Conservation (phyloP, 352 stramenopile genomes). For the Pythium oligandrum region DNA sequence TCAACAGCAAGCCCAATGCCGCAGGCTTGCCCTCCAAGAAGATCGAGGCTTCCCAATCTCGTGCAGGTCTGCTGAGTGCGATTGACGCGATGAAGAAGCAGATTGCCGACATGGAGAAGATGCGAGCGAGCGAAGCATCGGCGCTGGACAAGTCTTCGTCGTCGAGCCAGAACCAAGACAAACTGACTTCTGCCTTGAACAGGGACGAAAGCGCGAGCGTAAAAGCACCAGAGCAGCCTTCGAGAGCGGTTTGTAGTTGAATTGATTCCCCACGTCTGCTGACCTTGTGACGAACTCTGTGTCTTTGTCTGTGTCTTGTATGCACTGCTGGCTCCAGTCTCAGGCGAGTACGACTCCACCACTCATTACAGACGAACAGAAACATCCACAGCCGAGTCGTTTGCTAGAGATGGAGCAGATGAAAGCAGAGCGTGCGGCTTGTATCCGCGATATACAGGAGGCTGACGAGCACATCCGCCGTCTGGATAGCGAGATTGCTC, state of each 20-base stretch:
- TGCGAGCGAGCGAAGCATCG: neutral
- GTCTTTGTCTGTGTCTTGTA: neutral
- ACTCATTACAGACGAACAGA: neutral
- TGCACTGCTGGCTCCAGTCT: neutral
- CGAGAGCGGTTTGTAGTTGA: neutral
- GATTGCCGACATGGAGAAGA: constrained; percentile 24
- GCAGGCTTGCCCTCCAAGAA: neutral
- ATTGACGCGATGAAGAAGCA: constrained; percentile 27
- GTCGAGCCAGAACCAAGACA: neutral
- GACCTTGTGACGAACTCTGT: neutral
- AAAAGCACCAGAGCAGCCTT: neutral
- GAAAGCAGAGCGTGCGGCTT: constrained; percentile 6
- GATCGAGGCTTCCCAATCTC: neutral
- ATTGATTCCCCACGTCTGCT: neutral
- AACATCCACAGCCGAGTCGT: neutral
- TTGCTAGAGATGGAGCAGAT: constrained; percentile 4
- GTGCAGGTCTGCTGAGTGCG: constrained; percentile 8
- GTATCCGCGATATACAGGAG: constrained; percentile 7
- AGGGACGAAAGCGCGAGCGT: neutral
- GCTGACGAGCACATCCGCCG: constrained; percentile 15
- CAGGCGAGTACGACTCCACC: neutral
- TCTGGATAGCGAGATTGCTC: constrained; percentile 19
- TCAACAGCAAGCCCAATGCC: too few species aligned
- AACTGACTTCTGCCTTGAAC: neutral
- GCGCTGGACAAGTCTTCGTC: neutral